Evolutionary conservation across 768 basidiomycete species (phyloP).

Genomic region (Suillus clintonianus): DNA sequence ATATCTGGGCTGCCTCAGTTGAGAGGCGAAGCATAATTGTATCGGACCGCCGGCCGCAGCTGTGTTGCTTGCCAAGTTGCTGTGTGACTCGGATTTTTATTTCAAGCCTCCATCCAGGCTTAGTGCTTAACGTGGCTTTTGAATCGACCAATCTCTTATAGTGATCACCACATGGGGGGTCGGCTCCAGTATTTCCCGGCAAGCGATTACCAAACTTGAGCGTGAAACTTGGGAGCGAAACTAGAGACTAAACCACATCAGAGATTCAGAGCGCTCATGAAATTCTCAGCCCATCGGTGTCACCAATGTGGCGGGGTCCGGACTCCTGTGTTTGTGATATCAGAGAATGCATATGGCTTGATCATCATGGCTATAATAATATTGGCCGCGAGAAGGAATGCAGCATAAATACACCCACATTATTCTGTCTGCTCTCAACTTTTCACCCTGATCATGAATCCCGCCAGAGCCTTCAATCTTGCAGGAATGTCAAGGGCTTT

Average conservation of each 20-base stretch:
- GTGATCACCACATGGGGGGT: not conserved
- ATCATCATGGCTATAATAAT: not conserved
- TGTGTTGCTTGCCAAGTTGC: not conserved
- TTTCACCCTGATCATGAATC: constrained; percentile 12
- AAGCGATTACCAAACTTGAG: not conserved
- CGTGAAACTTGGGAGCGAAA: not conserved
- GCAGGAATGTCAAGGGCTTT: constrained; percentile 1
- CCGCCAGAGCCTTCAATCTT: not conserved
- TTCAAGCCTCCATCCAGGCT: no score
- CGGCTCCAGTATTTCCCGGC: not conserved
- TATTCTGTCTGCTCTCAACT: not conserved
- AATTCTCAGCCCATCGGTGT: not conserved
- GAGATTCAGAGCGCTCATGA: not conserved
- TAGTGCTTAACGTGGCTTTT: no score
- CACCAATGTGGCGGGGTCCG: not conserved
- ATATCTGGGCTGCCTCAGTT: no score
- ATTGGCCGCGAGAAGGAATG: not conserved
- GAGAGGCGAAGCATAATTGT: no score
- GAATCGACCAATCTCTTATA: not conserved
- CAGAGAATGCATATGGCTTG: not conserved
- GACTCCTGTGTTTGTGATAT: constrained; percentile 1
- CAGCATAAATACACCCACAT: constrained; percentile 25
- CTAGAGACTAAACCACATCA: not conserved
- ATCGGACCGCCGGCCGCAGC: no score
- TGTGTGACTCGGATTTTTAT: not conserved